These are phyloP conservation scores for Phaseolus coccineus DNA, from an alignment of 331 rosid species.

Conservation along the genomic window DNA sequence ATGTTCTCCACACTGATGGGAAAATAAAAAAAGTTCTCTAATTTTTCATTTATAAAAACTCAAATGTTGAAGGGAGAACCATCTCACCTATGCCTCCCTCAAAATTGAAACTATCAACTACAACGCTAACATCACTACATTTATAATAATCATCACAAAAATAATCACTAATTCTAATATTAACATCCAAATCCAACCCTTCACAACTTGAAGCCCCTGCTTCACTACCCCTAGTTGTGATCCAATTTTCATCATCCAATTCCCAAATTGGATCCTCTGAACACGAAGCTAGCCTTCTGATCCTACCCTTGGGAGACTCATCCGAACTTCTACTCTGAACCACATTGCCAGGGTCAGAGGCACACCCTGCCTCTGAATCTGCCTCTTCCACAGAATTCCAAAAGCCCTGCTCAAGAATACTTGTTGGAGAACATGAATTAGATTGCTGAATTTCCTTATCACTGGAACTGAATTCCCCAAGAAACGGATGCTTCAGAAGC, in stretches of 20 bases:
- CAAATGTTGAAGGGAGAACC: constrained; percentile 53
- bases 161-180: constrained; percentile 45
- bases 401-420: constrained; percentile 78
- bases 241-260: constrained; percentile 64
- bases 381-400: constrained; percentile 72
- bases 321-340: constrained; percentile 28
- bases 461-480: constrained; percentile 49
- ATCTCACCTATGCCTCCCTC: constrained; percentile 50
- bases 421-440: constrained; percentile 75
- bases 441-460: constrained; percentile 53
- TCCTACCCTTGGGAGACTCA: constrained; percentile 57
- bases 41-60: constrained; percentile 45
- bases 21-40: not conserved
- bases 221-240: constrained; percentile 57
- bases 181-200: constrained; percentile 24
- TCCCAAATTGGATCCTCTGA: constrained; percentile 67
- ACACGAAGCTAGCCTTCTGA: constrained; percentile 63
- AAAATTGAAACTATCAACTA: constrained; percentile 52
- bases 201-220: constrained; percentile 37
- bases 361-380: constrained; percentile 46
- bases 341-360: constrained; percentile 31
- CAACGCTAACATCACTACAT: constrained; percentile 46
- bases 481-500: constrained; percentile 82
- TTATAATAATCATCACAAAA: constrained; percentile 43
- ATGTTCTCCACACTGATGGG: not conserved